A percentile compares a stretch with the other conserved stretches of the same genome.
These are phyloP conservation scores for Leccinum boreale DNA, from an alignment of 768 basidiomycete genomes.

Conservation along the genomic window DNA sequence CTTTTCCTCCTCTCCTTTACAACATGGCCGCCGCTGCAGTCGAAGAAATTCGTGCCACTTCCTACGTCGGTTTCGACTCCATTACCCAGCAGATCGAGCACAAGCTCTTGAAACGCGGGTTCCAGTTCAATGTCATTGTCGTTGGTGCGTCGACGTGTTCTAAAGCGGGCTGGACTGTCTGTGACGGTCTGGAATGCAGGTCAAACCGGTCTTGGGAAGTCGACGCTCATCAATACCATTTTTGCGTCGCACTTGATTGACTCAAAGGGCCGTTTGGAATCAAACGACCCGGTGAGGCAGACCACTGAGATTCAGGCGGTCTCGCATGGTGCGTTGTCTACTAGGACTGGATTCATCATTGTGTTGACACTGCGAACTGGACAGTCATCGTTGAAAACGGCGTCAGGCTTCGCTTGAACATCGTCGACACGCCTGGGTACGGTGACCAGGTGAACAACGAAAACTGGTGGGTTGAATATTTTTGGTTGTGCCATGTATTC, in stretches of 20 bases:
- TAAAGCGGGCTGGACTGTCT: background rate
- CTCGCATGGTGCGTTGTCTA: constrained; percentile 72
- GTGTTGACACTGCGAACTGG: constrained; percentile 8
- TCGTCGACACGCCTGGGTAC: constrained; percentile 98
- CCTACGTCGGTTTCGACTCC: constrained; percentile 97
- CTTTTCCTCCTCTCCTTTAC: constrained; percentile 16
- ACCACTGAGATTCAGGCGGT: constrained; percentile 96
- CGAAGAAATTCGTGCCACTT: constrained; percentile 84
- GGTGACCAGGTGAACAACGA: constrained; percentile 99
- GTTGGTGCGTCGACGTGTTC: constrained; percentile 61
- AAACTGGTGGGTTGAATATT: constrained; percentile 65
- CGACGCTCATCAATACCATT: constrained; percentile 97
- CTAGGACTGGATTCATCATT: background rate
- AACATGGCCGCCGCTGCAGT: constrained; percentile 45
- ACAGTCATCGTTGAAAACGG: constrained; percentile 95
- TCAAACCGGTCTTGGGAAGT: constrained; percentile 97
- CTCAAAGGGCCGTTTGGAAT: constrained; percentile 88
- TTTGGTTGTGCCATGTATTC: background rate
- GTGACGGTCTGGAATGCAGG: constrained; percentile 43
- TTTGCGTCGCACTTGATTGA: constrained; percentile 98
- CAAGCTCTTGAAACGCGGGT: constrained; percentile 97
- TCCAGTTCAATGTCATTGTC: constrained; percentile 98
- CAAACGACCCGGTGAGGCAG: constrained; percentile 88
- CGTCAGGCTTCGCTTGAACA: constrained; percentile 91
- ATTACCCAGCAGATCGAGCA: constrained; percentile 98